These are phyloP conservation scores for Aspergillus oerlinghausenensis DNA, from an alignment of 2,329 filamentous ascomycete genomes.

Conservation along the genomic window DNA sequence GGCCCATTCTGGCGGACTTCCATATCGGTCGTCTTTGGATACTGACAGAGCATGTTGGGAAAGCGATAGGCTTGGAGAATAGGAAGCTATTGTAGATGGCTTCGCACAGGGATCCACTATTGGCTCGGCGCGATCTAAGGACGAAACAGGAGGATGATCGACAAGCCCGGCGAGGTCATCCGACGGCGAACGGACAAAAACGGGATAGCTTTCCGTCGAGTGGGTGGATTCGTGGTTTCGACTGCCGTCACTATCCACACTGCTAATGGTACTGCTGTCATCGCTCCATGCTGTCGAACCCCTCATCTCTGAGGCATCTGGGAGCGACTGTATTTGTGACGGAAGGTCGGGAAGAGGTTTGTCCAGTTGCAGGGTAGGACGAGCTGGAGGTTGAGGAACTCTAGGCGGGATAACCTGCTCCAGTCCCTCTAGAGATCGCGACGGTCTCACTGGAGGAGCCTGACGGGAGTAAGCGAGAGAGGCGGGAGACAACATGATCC, in stretches of 20 bases:
- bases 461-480: conserved; percentile 17
- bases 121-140: conserved; percentile 4
- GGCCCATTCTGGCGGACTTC: conserved; percentile 18
- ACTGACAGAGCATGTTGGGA: conserved; percentile 15
- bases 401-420: conserved; percentile 33
- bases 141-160: conserved; percentile 20
- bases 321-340: conserved; percentile 18
- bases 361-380: conserved; percentile 21
- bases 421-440: conserved; percentile 34
- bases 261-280: conserved; percentile 26
- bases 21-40: conserved; percentile 23
- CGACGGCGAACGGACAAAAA: conserved; percentile 27
- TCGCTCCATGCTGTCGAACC: conserved; percentile 27
- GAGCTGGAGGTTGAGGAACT: conserved; percentile 11
- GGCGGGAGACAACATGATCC: conserved; percentile 20
- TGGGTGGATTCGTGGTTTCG: conserved; percentile 16
- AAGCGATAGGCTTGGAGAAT: conserved; percentile 1
- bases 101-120: conserved; percentile 8
- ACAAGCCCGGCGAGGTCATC: conserved; percentile 24
- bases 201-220: conserved; percentile 28
- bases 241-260: conserved; percentile 14
- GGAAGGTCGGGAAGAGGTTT: conserved; percentile 32
- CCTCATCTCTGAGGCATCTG: conserved; percentile 14
- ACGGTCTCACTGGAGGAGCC: conserved; percentile 31
- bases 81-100: conserved; percentile 6